Percentiles rank a stretch among this genome's conserved stretches.
Evolutionary conservation across 2,329 filamentous ascomycete genomes (phyloP).

Genomic region (Elsinoe australis): DNA sequence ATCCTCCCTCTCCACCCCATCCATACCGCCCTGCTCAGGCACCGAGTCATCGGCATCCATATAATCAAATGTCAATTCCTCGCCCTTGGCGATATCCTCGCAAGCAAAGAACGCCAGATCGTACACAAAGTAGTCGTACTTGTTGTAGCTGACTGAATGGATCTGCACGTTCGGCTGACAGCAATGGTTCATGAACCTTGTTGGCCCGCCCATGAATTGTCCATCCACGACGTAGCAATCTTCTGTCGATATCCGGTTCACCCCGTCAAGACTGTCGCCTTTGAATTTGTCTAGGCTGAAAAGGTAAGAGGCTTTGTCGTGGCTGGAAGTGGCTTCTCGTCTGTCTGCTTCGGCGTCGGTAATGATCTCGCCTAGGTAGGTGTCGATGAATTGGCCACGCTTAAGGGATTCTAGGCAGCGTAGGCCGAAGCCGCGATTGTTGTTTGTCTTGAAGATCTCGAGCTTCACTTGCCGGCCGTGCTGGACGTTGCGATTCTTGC

Average conservation of each 20-base stretch:
- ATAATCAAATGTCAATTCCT: constrained; percentile 76
- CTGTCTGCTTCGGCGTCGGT: constrained; percentile 52
- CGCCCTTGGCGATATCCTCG: constrained; percentile 54
- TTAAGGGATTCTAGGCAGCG: constrained; percentile 56
- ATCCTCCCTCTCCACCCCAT: constrained; percentile 36
- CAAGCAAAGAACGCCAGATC: constrained; percentile 70
- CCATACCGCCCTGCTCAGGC: constrained; percentile 24
- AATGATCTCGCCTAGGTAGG: constrained; percentile 59
- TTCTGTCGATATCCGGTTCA: constrained; percentile 42
- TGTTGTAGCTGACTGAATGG: constrained; percentile 71
- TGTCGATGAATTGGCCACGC: constrained; percentile 70
- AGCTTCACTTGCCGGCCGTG: constrained; percentile 62
- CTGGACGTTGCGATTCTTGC: constrained; percentile 70
- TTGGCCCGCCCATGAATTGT: constrained; percentile 69
- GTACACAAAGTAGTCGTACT: constrained; percentile 65
- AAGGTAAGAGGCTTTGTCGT: constrained; percentile 68
- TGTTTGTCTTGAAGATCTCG: constrained; percentile 66
- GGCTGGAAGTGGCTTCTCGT: constrained; percentile 52
- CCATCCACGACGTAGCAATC: constrained; percentile 50
- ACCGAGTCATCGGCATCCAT: constrained; percentile 53
- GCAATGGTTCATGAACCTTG: constrained; percentile 75
- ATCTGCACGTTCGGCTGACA: constrained; percentile 73
- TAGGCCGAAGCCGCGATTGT: constrained; percentile 75
- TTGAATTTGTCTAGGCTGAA: constrained; percentile 74
- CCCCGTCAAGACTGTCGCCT: constrained; percentile 20